Base-by-base conservation (phyloP, 305 asterid genomes). In the Solanum aculeatissimum region DNA sequence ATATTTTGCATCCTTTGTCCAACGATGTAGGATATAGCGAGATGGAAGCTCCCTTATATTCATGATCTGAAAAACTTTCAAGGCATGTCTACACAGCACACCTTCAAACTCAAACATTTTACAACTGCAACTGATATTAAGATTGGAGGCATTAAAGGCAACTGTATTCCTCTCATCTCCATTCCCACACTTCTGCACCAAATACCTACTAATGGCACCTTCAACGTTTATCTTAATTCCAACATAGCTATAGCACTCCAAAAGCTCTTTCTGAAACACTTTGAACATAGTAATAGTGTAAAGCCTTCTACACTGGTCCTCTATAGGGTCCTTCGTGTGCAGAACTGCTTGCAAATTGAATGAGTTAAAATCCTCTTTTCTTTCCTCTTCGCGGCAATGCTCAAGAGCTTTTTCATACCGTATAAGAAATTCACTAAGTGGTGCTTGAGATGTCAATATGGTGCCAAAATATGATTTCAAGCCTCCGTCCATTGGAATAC, bases 21-120 rank as follows among this genome's bases (percentile, higher is more conserved):
- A 97, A 32, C 98, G 88, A 49, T 95, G 98, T 88, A 96, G 84
- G 80, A 95, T 74, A 69, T 95, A 96, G 38, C 97, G 93, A 42
- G 98, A 92, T 3, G 99, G 98, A 45, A 96, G 94, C 74, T 96
- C 99, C 91, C 95, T 88, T 81, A 96, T 86, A 90, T 95, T 96
- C 99, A 95, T 91, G 27, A 94, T 92, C 63, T 95, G 98, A 89
- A 92, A 92, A 60, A 96, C 98, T 89, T 95, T 95, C 89, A 96
- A 77, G 1, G 97, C 91, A 80, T 96, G 99, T 87, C 99, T 91
- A 68, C 99, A 96, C 21, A 96, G 93, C 32, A 96, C 85, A 1
- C 99, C 99, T 92, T 95, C 98, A 70, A 93, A 97, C 92, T 95
- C 98, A 51, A 95, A 97, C 97, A 95, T 93, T 84, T 90, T 94